phyloP scores from a whole-genome alignment of 176 grass and related monocot genomes.

The Triticum aestivum region DNA sequence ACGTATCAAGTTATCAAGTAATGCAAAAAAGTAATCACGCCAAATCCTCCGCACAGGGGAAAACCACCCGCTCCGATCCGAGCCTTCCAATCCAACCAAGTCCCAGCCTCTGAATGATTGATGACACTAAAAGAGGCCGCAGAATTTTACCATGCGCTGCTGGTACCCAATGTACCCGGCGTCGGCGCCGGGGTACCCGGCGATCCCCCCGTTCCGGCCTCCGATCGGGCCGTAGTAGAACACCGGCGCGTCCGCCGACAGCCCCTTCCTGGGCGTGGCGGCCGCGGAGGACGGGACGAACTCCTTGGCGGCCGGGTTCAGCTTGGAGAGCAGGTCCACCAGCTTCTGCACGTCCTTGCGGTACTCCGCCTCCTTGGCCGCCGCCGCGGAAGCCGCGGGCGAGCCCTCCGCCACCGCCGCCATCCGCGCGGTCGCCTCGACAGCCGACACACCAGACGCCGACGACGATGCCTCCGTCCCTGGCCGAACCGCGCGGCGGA shows the following conservation, averaged over 20 bases:
- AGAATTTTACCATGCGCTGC: constrained; percentile 51
- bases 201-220: background rate
- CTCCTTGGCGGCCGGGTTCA: constrained; percentile 90
- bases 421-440: constrained; percentile 37
- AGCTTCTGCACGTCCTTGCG: constrained; percentile 67
- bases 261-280: constrained; percentile 35
- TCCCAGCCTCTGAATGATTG: background rate
- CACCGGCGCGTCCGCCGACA: constrained; percentile 67
- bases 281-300: constrained; percentile 60
- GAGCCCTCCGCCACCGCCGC: constrained; percentile 69
- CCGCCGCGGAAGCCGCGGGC: constrained; percentile 12
- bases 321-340: constrained; percentile 85
- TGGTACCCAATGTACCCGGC: constrained; percentile 25
- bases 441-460: background rate
- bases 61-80: constrained; percentile 20
- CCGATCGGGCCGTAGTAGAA: constrained; percentile 47
- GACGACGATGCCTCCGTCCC: background rate
- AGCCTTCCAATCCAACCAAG: background rate
- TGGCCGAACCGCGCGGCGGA: constrained; percentile 31
- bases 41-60: constrained; percentile 10
- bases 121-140: background rate
- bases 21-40: background rate
- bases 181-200: constrained; percentile 46
- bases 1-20: background rate
- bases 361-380: constrained; percentile 50